Evolutionary conservation across 1,284 basidiomycete genomes (phyloP).

Genomic region (Ceratobasidium sp.): DNA sequence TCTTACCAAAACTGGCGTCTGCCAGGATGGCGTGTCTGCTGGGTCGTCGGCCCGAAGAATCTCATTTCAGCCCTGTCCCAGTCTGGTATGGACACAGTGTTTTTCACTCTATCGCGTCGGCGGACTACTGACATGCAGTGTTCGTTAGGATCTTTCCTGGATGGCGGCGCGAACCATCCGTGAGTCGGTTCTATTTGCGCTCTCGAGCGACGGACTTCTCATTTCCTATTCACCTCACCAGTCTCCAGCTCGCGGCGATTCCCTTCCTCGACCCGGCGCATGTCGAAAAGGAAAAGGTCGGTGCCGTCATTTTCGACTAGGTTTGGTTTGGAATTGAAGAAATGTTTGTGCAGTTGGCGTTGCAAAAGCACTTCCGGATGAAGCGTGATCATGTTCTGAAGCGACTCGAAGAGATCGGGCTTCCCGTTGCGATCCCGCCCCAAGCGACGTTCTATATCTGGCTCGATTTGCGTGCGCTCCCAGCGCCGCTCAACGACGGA

Average conservation of each 20-base stretch:
- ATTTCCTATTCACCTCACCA: slow-evolving; percentile 47
- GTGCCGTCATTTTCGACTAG: slow-evolving; percentile 19
- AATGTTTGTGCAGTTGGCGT: slow-evolving; percentile 59
- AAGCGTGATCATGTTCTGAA: slow-evolving; percentile 90
- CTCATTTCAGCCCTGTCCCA: slow-evolving; percentile 86
- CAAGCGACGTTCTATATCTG: slow-evolving; percentile 89
- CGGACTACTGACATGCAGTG: slow-evolving; percentile 17
- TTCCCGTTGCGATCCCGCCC: slow-evolving; percentile 79
- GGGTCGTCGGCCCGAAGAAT: slow-evolving; percentile 95
- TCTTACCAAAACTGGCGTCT: slow-evolving; percentile 92
- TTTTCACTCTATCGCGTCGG: not conserved
- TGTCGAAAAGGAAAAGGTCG: slow-evolving; percentile 74
- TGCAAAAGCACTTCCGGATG: slow-evolving; percentile 87
- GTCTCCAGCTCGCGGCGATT: slow-evolving; percentile 85
- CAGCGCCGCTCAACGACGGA: slow-evolving; percentile 85
- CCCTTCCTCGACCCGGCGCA: slow-evolving; percentile 76
- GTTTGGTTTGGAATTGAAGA: slow-evolving; percentile 2
- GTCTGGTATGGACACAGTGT: slow-evolving; percentile 59
- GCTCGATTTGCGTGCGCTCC: slow-evolving; percentile 81
- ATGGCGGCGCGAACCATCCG: slow-evolving; percentile 90
- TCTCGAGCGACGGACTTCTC: slow-evolving; percentile 1
- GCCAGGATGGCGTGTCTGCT: slow-evolving; percentile 93
- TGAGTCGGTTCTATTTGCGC: slow-evolving; percentile 51
- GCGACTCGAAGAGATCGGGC: slow-evolving; percentile 77
- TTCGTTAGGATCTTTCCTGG: slow-evolving; percentile 74